Conservation (phyloP, 768 basidiomycete species). For the Suillus paluster region DNA sequence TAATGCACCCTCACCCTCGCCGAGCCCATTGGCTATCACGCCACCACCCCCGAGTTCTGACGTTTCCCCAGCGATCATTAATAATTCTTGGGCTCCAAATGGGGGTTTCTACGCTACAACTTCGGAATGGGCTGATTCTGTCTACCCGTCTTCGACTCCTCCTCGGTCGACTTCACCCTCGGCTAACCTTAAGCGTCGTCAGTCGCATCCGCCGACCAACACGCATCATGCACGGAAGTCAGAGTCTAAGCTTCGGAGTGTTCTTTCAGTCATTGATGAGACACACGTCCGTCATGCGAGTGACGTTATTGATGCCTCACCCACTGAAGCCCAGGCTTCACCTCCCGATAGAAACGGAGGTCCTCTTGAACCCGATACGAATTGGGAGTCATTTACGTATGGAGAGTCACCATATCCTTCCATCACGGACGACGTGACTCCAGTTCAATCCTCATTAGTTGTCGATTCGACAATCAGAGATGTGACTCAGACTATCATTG, state of each 20-base stretch:
- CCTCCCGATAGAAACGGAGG: conserved; percentile 35
- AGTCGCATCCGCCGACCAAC: conserved; percentile 52
- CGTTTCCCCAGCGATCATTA: conserved; percentile 41
- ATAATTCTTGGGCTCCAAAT: conserved; percentile 56
- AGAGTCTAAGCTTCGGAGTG: conserved; percentile 69
- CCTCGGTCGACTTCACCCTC: conserved; percentile 60
- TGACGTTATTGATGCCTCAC: conserved; percentile 20
- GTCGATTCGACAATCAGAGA: neutral
- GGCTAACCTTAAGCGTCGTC: conserved; percentile 45
- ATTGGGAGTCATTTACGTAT: conserved; percentile 47
- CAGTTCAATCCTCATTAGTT: conserved; percentile 45
- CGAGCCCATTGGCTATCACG: conserved; percentile 58
- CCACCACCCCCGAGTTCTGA: conserved; percentile 44
- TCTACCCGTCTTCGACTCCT: conserved; percentile 43
- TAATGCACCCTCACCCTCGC: conserved; percentile 60
- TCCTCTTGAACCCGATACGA: conserved; percentile 33
- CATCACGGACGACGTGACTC: conserved; percentile 47
- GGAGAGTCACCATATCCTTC: conserved; percentile 41
- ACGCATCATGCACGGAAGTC: conserved; percentile 53
- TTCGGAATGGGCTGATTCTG: conserved; percentile 58
- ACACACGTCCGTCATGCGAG: conserved; percentile 42
- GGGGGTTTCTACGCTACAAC: conserved; percentile 53
- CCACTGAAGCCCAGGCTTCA: conserved; percentile 24
- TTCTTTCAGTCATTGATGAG: conserved; percentile 78
- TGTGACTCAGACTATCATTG: conserved; percentile 24